A percentile compares a stretch with the other conserved stretches of the same genome.
Evolutionary conservation across 805 yeast species (phyloP).

Genomic region (Priceomyces fermenticarens): DNA sequence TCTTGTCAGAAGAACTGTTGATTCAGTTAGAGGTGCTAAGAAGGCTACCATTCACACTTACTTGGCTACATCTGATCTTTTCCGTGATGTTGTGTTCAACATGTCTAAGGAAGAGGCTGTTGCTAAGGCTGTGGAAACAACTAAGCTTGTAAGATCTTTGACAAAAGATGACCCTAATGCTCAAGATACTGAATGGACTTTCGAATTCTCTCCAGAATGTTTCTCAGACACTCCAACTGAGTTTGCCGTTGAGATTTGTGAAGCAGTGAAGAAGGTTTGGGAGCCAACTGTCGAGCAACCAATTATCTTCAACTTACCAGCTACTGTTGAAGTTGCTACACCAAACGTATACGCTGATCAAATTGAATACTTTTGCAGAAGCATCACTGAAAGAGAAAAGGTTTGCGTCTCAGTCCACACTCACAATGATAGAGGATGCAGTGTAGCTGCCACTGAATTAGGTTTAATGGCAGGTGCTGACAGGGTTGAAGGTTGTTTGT

Average conservation of each 20-base stretch:
- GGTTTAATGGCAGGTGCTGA: constrained; percentile 83
- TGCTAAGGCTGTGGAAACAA: constrained; percentile 66
- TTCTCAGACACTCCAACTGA: constrained; percentile 74
- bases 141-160: constrained; percentile 61
- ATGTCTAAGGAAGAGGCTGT: constrained; percentile 69
- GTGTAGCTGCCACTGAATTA: constrained; percentile 78
- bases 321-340: constrained; percentile 74
- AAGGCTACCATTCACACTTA: constrained; percentile 70
- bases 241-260: constrained; percentile 72
- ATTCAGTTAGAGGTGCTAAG: constrained; percentile 69
- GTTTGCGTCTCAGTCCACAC: constrained; percentile 69
- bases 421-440: constrained; percentile 81
- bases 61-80: constrained; percentile 71
- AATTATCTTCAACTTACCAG: constrained; percentile 75
- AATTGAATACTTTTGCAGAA: constrained; percentile 67
- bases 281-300: constrained; percentile 74
- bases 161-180: constrained; percentile 72
- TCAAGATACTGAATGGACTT: constrained; percentile 64
- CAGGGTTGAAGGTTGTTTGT: constrained; percentile 79
- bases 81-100: constrained; percentile 72
- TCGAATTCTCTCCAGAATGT: constrained; percentile 77
- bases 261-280: constrained; percentile 78
- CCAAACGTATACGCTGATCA: constrained; percentile 81
- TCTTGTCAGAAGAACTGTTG: constrained; percentile 69
- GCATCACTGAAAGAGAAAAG: constrained; percentile 69